Percentiles rank a stretch among this genome's conserved stretches.
Conservation (phyloP, 2,329 filamentous ascomycete genomes). For the Diplodia scrobiculata region DNA sequence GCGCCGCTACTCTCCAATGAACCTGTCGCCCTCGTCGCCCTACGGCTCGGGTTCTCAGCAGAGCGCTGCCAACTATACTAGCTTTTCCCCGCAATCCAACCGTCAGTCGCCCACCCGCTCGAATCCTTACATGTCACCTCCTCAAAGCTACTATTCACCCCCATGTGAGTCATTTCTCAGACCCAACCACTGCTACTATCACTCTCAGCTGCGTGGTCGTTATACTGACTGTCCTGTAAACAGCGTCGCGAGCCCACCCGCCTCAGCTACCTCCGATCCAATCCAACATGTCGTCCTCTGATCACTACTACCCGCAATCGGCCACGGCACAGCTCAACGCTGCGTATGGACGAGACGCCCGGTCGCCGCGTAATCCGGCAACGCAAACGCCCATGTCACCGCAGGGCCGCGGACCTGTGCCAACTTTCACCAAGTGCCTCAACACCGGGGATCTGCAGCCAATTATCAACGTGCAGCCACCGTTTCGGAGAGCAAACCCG, state of each 20-base stretch:
- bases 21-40: conserved; percentile 78
- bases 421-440: conserved; percentile 81
- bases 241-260: conserved; percentile 54
- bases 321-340: conserved; percentile 71
- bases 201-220: conserved; percentile 34
- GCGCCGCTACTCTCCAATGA: conserved; percentile 95
- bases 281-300: conserved; percentile 63
- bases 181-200: conserved; percentile 24
- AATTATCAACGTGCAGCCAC: conserved; percentile 81
- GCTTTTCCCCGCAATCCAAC: conserved; percentile 54
- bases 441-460: conserved; percentile 74
- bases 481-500: conserved; percentile 89
- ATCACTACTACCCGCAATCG: conserved; percentile 72
- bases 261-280: conserved; percentile 76
- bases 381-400: conserved; percentile 55
- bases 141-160: conserved; percentile 62
- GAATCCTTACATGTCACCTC: conserved; percentile 60
- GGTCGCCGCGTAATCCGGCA: conserved; percentile 54
- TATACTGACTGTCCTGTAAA: conserved; percentile 26
- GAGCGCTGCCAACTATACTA: conserved; percentile 44
- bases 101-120: conserved; percentile 79
- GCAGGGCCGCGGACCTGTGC: conserved; percentile 67
- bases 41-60: conserved; percentile 67
- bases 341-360: conserved; percentile 59
- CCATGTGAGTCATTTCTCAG: conserved; percentile 50